A percentile compares a stretch with the other conserved stretches of the same genome.
Evolutionary conservation across 2,329 filamentous ascomycete species (phyloP).

Genomic region (Microdochium nivale): DNA sequence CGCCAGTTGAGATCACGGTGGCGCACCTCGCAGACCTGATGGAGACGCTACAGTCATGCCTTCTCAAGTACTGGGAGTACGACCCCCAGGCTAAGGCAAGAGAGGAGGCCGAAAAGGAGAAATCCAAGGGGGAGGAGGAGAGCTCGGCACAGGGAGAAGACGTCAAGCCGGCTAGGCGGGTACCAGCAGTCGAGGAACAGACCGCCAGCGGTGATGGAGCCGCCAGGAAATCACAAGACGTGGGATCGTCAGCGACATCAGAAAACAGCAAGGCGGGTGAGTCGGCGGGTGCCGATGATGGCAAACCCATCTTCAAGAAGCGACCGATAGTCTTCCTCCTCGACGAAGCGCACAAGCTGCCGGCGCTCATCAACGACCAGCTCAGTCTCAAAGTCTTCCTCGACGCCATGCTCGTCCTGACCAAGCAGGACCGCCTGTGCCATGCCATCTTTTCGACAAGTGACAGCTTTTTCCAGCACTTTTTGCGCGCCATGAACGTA

Average conservation of each 20-base stretch:
- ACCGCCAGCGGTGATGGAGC: background rate
- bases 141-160: background rate
- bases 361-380: background rate
- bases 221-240: background rate
- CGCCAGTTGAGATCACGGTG: background rate
- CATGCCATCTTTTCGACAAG: background rate
- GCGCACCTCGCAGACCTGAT: background rate
- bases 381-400: background rate
- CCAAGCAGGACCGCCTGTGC: background rate
- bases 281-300: background rate
- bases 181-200: background rate
- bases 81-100: background rate
- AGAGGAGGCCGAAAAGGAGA: background rate
- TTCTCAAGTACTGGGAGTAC: background rate
- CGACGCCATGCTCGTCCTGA: background rate
- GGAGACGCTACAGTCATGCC: background rate
- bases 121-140: too few species aligned
- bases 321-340: background rate
- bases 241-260: background rate
- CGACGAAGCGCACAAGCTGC: background rate
- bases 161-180: background rate
- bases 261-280: background rate
- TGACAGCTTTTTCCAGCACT: background rate
- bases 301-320: background rate
- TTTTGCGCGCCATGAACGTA: background rate